Evolutionary conservation across 306 rosid genomes (phyloP), one percentile per base, ranked within the genome.

Genomic region (Lathyrus tuberosus): DNA sequence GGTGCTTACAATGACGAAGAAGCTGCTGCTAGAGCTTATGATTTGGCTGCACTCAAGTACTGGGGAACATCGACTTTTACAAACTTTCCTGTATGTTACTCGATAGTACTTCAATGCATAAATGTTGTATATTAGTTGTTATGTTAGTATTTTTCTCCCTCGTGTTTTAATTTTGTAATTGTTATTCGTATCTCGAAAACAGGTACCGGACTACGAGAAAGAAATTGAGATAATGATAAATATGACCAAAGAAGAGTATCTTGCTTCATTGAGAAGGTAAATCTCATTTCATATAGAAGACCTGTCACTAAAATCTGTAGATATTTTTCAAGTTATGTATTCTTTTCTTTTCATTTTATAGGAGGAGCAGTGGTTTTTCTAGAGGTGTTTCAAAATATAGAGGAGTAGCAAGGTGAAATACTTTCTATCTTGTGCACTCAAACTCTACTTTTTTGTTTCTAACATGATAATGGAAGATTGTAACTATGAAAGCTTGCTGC

Each of bases 1-100:
- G 97, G 98, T 28, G 98, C 98, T 82, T 93, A 93, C 76, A 90
- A 87, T 75, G 94, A 90, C 79, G 97, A 93, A 84, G 90, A 93
- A 77, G 88, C 90, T 35, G 98, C 97, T 4, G 97, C 97, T 56
- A 84, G 97, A 67, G 98, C 97, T 44, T 93, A 93, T 80, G 98
- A 93, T 82, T 79, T 93, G 81, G 98, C 91, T 62, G 97, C 98
- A 42, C 73, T 88, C 37, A 93, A 90, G 83, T 90, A 93, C 28
- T 90, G 98, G 96, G 98, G 98, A 62, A 65, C 84, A 35, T 77
- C 96, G 15, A 90, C 90, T 59, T 82, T 90, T 86, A 93, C 86
- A 61, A 93, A 93, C 73, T 93, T 93, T 28, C 91, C 96, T 9
- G 86, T 82, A 75, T 63, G 70, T 64, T 20, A 62, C 10, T 46